Evolutionary conservation across 1,139 yeast genomes (phyloP), one percentile per base, ranked within the genome.

Genomic region (Scheffersomyces insectosa): DNA sequence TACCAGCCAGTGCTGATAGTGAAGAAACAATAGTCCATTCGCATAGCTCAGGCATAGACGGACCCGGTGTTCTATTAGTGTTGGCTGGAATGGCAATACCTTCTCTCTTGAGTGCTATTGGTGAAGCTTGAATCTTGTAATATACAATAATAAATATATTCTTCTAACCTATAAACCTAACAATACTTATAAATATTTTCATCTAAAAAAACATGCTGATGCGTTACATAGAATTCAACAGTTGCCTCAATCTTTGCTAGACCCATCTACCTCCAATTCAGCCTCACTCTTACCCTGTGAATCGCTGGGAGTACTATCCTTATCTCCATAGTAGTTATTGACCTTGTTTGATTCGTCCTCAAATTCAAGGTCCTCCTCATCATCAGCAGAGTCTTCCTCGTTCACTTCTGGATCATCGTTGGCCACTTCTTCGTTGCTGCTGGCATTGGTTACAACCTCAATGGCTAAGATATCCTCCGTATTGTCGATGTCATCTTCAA

Each of bases 31-130:
- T 31, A 5, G 28, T 29, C 8, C 40, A 37, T 10, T 43, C 34
- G 6, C 40, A 39, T 13, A 44, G 39, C 31, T 13, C 43, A 12
- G 41, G 42, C 5, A 39, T 47, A n/a, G 28, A 51, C n/a, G 46
- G 46, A 3, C 23, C 40, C 2, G 59, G 56, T 33, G 47, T 55
- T 10, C 31, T 44, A 7, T 38, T 57, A 20, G 50, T 59, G 1
- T 32, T 60, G 2, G 41, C 38, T 3, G 65, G 65, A 3, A 57
- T 59, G 56, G 33, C 48, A 2, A 42, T 59, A 29, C 63, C 65
- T 1, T 33, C 13, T 12, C 49, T 13, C 33, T 34, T 37, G 6
- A 14, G 39, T 25, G n/a, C 33, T 16, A 30, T 38, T n/a, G 27
- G 20, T 9, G 15, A 34, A 6, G 25, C 25, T 20, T 20, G 25